Evolutionary conservation across 2,329 filamentous ascomycete genomes (phyloP).

Genomic region (Pseudogymnoascus sp.): DNA sequence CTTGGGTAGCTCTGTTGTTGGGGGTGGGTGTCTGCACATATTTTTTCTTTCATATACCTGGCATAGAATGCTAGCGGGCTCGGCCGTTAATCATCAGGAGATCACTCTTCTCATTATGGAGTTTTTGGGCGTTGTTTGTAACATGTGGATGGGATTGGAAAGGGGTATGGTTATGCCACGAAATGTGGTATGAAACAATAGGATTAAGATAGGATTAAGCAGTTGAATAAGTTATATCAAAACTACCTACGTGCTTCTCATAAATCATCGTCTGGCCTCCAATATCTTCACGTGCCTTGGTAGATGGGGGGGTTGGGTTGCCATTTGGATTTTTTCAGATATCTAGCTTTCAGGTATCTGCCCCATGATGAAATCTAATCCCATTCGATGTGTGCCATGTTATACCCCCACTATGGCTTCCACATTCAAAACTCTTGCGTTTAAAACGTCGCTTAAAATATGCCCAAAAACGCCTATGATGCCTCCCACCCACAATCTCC

Average conservation of each 20-base stretch:
- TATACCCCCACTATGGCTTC: conserved; percentile 2
- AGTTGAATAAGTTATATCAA: background rate
- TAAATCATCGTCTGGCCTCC: background rate
- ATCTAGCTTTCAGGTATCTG: background rate
- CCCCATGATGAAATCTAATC: background rate
- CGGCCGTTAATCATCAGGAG: conserved; percentile 7
- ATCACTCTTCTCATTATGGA: conserved; percentile 6
- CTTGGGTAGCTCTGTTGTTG: background rate
- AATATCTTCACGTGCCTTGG: background rate
- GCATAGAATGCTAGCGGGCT: conserved; percentile 6
- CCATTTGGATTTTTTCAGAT: background rate
- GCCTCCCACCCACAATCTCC: background rate
- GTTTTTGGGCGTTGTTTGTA: conserved; percentile 6
- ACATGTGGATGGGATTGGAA: conserved; percentile 2
- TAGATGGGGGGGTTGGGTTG: background rate
- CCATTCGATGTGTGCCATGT: background rate
- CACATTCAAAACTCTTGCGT: background rate
- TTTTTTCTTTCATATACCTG: conserved; percentile 2
- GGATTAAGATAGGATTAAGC: background rate
- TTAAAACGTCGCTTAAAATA: conserved; percentile 5
- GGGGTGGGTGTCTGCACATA: conserved; percentile 1
- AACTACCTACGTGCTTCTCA: background rate
- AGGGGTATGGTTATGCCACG: conserved; percentile 2
- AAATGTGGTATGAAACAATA: conserved; percentile 3
- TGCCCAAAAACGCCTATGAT: conserved; percentile 8